Evolutionary conservation across 768 basidiomycete genomes (phyloP).

Genomic region (Pholiota molesta): DNA sequence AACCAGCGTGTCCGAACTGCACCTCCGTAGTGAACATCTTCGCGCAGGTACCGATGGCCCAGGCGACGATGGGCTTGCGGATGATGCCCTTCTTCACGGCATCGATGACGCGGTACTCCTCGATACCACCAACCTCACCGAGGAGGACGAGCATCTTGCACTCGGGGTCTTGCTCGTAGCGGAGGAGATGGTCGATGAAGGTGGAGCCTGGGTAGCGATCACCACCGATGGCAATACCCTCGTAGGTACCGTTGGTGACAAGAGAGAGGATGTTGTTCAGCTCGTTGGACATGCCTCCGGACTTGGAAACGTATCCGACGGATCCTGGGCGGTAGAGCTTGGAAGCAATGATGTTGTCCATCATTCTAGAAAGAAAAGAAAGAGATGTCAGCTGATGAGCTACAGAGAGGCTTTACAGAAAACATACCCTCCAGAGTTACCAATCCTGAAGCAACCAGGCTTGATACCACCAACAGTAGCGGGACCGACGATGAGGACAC

Average conservation of each 20-base stretch:
- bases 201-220: conserved; percentile 98
- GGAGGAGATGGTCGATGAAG: conserved; percentile 98
- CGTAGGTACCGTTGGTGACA: conserved; percentile 96
- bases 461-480: conserved; percentile 99
- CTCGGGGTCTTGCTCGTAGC: conserved; percentile 95
- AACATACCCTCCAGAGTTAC: conserved; percentile 93
- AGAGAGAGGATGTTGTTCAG: conserved; percentile 99
- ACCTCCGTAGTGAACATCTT: conserved; percentile 99
- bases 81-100: conserved; percentile 93
- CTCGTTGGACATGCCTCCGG: conserved; percentile 99
- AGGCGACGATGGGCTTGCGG: conserved; percentile 98
- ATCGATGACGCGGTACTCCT: conserved; percentile 98
- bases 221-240: conserved; percentile 99
- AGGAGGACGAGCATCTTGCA: conserved; percentile 99
- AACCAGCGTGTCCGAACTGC: conserved; percentile 98
- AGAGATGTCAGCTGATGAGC: conserved; percentile 7
- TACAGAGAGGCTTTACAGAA: background rate
- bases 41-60: conserved; percentile 99
- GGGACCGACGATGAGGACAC: conserved; percentile 90
- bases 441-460: conserved; percentile 99
- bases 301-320: conserved; percentile 99
- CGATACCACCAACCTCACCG: conserved; percentile 98
- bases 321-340: conserved; percentile 98
- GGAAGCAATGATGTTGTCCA: conserved; percentile 99
- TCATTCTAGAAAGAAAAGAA: conserved; percentile 65